Base-by-base conservation (phyloP, 305 asterid species). In the Plantago rigida region DNA sequence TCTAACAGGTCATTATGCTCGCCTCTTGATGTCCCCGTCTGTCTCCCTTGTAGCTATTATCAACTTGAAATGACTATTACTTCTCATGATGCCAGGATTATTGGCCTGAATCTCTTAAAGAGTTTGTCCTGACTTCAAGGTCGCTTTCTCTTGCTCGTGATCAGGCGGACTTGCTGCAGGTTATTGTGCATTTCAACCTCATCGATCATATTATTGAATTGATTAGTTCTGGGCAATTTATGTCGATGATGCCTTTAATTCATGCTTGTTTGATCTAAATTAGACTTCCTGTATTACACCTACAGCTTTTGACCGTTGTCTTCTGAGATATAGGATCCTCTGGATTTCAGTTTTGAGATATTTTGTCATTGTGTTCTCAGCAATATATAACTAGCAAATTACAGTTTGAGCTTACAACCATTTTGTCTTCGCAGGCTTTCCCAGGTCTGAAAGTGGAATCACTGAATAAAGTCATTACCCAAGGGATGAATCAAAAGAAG, bases 401-500 rank as follows among this genome's bases (percentile, higher is more conserved):
- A 22, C 29, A 12, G 24, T 50, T 62, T 58, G 13, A 71, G 55
- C 54, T 63, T 34, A 36, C 62, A 63, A 51, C 34, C 13, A 3
- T 19, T 67, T 47, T 59, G 56, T 69, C 59, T 54, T 64, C 71
- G 74, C 86, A 89, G 94, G 87, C 71, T 80, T 83, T 83, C 73
- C 84, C 85, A 31, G 85, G 88, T 47, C 60, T 81, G 71, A 72
- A 65, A 47, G 67, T 65, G 60, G 65, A 78, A 47, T 77, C 83
- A 34, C 73, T 87, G 70, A 82, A 81, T 67, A 79, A 63, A 34
- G 94, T 90, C 76, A 73, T 90, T 56, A 49, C 93, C 56, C 96
- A 90, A 78, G 97, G 96, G 72, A 90, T 90, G 97, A 90, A 83
- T 72, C 82, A 71, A 69, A 90, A 90, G 95, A 87, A 90, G 79